Evolutionary conservation across 257 asterid species (phyloP).

Genomic region (Knoxia roxburghii): DNA sequence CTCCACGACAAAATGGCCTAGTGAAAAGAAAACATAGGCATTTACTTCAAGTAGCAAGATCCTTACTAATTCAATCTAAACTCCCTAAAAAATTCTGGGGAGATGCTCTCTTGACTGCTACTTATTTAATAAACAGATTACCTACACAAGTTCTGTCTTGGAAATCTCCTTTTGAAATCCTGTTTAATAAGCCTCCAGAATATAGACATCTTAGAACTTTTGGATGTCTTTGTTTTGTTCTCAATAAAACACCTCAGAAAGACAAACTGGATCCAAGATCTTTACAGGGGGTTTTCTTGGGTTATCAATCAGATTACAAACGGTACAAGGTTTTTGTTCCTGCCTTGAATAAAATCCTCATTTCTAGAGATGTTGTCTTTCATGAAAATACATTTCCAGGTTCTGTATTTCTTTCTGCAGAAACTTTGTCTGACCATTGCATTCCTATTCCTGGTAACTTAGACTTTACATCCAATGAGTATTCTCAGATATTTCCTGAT

Average conservation of each 20-base stretch:
- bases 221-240: slow-evolving; percentile 1
- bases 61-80: too few relatives aligned
- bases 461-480: too few relatives aligned
- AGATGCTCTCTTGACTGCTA: neutral
- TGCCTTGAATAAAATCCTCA: too few relatives aligned
- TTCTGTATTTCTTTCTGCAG: too few relatives aligned
- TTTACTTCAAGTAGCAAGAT: neutral
- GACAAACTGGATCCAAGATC: neutral
- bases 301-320: slow-evolving; percentile 3
- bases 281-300: neutral
- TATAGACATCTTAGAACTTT: neutral
- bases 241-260: neutral
- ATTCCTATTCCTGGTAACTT: too few relatives aligned
- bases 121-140: neutral
- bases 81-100: too few relatives aligned
- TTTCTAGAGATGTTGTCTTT: too few relatives aligned
- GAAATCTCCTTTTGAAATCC: neutral
- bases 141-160: neutral
- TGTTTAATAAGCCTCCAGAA: neutral
- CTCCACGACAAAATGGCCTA: too few relatives aligned
- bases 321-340: too few relatives aligned
- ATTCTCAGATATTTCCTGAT: too few relatives aligned
- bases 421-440: too few relatives aligned
- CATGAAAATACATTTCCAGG: too few relatives aligned
- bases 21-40: neutral